Base-by-base conservation (phyloP, 306 rosid genomes). In the Comarum palustre region DNA sequence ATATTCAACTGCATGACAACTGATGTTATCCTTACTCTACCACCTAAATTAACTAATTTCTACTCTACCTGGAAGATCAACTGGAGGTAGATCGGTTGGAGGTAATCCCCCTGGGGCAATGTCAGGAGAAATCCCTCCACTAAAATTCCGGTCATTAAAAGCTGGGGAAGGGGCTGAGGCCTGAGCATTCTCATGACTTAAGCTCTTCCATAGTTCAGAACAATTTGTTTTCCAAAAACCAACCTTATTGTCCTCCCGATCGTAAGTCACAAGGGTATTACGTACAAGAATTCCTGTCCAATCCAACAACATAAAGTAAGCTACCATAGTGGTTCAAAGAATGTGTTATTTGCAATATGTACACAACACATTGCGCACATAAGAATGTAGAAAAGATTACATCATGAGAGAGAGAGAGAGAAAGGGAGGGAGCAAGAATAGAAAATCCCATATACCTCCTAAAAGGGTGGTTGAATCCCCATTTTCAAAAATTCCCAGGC, bases 171-270 rank as follows among this genome's bases (percentile, higher is more conserved):
- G 66, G 10, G 72, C 71, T 27, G 76, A 76, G 19, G 81, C 77
- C 13, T 77, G 75, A 69, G 80, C 79, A 39, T 34, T 13, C 59
- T 68, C 27, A 78, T 57, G 38, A 72, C 73, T 67, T 62, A 81
- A 48, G 25, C 59, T 81, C 83, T 75, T 78, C 83, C 88, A 81
- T 7, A 84, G 78, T 45, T 84, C 81, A 64, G 88, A 84, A 78
- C 88, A 84, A 67, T 84, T 84, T 7, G 83, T 81, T 74, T 81
- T 84, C 86, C 79, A 84, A 76, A 84, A 84, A 5, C 88, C 88
- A 69, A 84, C 61, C 75, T 54, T 75, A 41, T 78, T 43, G 41
- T 84, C 82, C 63, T 67, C 76, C 50, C 86, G 82, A 65, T 84
- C 86, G 54, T 84, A 84, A 42, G 86, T 84, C 77, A 84, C 88